Conservation (phyloP, 2,329 filamentous ascomycete genomes). For the Exophiala sp. region DNA sequence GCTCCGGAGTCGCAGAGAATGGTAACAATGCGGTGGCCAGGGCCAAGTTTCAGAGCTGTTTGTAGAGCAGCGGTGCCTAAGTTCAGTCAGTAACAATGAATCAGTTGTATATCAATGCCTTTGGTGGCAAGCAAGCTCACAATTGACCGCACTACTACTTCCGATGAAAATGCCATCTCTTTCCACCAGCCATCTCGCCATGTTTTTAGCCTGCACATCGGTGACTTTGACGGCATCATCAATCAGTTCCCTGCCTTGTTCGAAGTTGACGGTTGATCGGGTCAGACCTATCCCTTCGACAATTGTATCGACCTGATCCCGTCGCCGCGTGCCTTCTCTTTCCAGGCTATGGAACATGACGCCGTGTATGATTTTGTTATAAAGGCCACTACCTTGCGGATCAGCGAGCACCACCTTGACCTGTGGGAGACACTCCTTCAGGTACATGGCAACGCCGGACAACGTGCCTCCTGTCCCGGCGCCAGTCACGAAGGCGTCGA, state of each 20-base stretch:
- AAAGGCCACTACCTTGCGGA: constrained; percentile 87
- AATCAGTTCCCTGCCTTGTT: constrained; percentile 75
- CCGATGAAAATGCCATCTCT: constrained; percentile 92
- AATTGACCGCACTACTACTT: constrained; percentile 95
- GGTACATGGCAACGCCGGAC: constrained; percentile 72
- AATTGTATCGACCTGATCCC: constrained; percentile 89
- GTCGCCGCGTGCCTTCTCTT: constrained; percentile 78
- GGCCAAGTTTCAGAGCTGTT: constrained; percentile 43
- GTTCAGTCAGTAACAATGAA: not conserved
- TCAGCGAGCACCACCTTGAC: constrained; percentile 78
- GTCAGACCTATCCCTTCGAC: constrained; percentile 97
- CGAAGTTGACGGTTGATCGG: constrained; percentile 87
- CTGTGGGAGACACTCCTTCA: constrained; percentile 65
- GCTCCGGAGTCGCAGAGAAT: constrained; percentile 48
- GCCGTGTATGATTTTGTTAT: constrained; percentile 83
- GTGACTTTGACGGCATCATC: constrained; percentile 86
- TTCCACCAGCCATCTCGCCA: constrained; percentile 96
- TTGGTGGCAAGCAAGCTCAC: constrained; percentile 43
- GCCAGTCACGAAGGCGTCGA: constrained; percentile 88
- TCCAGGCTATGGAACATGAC: constrained; percentile 94
- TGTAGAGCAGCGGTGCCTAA: constrained; percentile 45
- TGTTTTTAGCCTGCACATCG: constrained; percentile 80
- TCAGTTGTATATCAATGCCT: not conserved
- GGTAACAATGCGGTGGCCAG: constrained; percentile 45
- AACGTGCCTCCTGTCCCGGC: constrained; percentile 85